These are phyloP conservation scores for Psilocybe azurescens DNA, from an alignment of 768 basidiomycete species.

Conservation along the genomic window DNA sequence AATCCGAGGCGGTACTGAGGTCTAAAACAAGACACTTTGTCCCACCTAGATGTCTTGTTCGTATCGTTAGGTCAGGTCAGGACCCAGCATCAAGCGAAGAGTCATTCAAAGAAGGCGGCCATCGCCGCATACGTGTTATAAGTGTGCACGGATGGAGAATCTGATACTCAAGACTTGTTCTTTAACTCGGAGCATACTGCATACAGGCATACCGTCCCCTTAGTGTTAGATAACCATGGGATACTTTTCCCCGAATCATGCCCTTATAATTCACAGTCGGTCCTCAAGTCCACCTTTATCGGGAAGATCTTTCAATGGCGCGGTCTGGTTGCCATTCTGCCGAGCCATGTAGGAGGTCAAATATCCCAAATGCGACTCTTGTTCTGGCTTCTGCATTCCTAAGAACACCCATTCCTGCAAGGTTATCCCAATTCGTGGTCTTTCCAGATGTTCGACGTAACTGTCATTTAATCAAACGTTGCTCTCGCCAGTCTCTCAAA, in stretches of 20 bases:
- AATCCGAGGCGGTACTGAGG: slow-evolving; percentile 11
- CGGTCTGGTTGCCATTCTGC: slow-evolving; percentile 34
- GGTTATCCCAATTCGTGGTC: slow-evolving; percentile 24
- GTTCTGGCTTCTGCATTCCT: slow-evolving; percentile 33
- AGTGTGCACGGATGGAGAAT: slow-evolving; percentile 24
- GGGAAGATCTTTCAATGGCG: slow-evolving; percentile 39
- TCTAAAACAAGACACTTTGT: slow-evolving; percentile 29
- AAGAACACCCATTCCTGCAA: slow-evolving; percentile 33
- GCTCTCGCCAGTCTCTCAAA: slow-evolving; percentile 13
- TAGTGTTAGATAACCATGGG: slow-evolving; percentile 34
- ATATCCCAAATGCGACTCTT: slow-evolving; percentile 35
- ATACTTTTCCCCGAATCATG: slow-evolving; percentile 32
- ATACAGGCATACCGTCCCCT: slow-evolving; percentile 5
- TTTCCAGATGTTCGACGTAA: slow-evolving; percentile 20
- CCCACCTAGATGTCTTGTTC: slow-evolving; percentile 25
- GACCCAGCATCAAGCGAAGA: slow-evolving; percentile 17
- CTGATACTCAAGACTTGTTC: slow-evolving; percentile 15
- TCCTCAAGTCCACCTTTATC: slow-evolving; percentile 36
- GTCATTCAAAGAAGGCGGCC: slow-evolving; percentile 19
- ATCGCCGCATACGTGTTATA: slow-evolving; percentile 20
- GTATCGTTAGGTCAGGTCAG: slow-evolving; percentile 10
- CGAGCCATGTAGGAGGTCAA: slow-evolving; percentile 37
- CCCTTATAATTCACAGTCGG: slow-evolving; percentile 20
- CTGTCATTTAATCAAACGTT: slow-evolving; percentile 19
- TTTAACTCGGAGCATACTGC: slow-evolving; percentile 14